These are phyloP conservation scores for Grigorovia yakushimaensis DNA, from an alignment of 805 yeast species.

Conservation along the genomic window DNA sequence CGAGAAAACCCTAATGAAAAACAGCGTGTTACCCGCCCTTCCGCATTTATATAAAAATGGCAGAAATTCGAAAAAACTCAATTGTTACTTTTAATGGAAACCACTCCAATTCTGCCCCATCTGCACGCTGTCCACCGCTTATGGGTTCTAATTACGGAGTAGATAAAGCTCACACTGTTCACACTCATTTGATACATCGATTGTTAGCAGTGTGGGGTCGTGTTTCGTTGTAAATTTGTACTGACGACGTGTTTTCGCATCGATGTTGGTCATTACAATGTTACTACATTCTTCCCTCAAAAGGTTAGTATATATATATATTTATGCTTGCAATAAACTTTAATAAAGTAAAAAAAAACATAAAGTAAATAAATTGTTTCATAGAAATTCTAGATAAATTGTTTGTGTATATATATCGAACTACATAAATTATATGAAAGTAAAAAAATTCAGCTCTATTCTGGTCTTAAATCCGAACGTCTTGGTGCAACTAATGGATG, in stretches of 20 bases:
- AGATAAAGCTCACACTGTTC: conserved; percentile 40
- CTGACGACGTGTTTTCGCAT: background rate
- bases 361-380: too few species aligned
- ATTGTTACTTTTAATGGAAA: too few species aligned
- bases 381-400: too few species aligned
- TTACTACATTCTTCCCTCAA: background rate
- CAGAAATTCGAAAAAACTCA: too few species aligned
- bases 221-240: background rate
- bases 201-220: background rate
- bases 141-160: conserved; percentile 56
- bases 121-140: background rate
- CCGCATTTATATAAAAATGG: too few species aligned
- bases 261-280: background rate
- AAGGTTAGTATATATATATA: background rate
- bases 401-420: background rate
- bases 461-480: conserved; percentile 84
- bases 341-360: too few species aligned
- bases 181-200: conserved; percentile 40
- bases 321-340: too few species aligned
- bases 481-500: conserved; percentile 90
- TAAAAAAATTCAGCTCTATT: conserved; percentile 25
- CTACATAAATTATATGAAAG: background rate
- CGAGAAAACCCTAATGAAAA: too few species aligned
- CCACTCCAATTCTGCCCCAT: background rate
- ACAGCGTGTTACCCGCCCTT: background rate